A percentile compares a stretch with the other conserved stretches of the same genome.
Evolutionary conservation across 2,329 filamentous ascomycete species (phyloP).

Genomic region (Botrytis byssoidea): DNA sequence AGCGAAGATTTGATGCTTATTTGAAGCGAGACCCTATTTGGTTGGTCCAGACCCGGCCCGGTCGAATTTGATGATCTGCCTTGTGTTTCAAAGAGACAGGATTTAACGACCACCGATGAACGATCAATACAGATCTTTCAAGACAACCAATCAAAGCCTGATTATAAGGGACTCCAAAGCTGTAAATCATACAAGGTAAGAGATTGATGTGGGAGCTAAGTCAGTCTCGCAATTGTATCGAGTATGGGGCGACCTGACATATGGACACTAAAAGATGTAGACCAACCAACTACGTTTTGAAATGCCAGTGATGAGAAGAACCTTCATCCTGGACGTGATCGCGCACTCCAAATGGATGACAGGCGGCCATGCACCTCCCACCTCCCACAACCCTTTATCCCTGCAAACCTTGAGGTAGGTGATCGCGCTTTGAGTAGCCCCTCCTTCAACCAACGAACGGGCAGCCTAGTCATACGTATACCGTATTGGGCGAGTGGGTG

Average conservation of each 20-base stretch:
- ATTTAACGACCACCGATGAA: constrained; percentile 27
- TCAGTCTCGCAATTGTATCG: constrained; percentile 11
- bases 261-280: constrained; percentile 5
- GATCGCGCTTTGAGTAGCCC: constrained; percentile 17
- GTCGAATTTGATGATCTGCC: constrained; percentile 21
- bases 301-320: constrained; percentile 12
- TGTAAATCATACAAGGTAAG: constrained; percentile 7
- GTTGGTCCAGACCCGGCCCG: constrained; percentile 22
- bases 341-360: constrained; percentile 14
- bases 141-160: constrained; percentile 21
- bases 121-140: constrained; percentile 24
- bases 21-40: constrained; percentile 17
- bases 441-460: constrained; percentile 11
- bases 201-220: constrained; percentile 6
- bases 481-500: not conserved
- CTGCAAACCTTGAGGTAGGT: constrained; percentile 18
- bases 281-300: constrained; percentile 4
- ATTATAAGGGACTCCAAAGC: not conserved
- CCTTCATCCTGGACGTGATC: constrained; percentile 17
- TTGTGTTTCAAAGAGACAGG: constrained; percentile 29
- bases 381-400: constrained; percentile 17
- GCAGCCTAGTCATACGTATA: constrained; percentile 7
- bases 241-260: constrained; percentile 13
- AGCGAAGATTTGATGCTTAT: constrained; percentile 22
- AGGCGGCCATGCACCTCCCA: constrained; percentile 14